Percentiles rank a stretch among this genome's conserved stretches.
These are phyloP conservation scores for Cyclotella choctawhatcheeana DNA, from an alignment of 108 stramenopile genomes.

Conservation along the genomic window DNA sequence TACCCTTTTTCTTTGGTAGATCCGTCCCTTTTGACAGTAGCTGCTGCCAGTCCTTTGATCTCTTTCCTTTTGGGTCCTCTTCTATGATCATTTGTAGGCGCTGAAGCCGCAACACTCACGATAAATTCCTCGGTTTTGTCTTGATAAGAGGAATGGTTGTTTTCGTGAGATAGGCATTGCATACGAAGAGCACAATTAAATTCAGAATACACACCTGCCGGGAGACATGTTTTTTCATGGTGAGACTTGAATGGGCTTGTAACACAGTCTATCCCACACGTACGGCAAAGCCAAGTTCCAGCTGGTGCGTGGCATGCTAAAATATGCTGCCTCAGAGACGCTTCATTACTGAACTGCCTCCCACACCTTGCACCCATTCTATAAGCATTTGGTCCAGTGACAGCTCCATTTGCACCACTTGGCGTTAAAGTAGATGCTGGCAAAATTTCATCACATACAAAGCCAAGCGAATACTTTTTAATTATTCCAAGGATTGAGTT, in stretches of 20 bases:
- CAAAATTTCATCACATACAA: constrained; percentile 80
- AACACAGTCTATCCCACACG: constrained; percentile 80
- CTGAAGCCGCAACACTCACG: constrained; percentile 37
- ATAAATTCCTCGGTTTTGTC: constrained; percentile 8
- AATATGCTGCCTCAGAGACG: constrained; percentile 80
- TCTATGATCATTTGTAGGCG: constrained; percentile 25
- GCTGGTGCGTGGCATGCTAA: constrained; percentile 81
- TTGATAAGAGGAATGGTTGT: background rate
- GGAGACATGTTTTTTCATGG: constrained; percentile 80
- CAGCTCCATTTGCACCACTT: constrained; percentile 72
- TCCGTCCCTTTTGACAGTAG: constrained; percentile 62
- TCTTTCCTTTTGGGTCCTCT: constrained; percentile 58
- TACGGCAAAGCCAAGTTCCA: constrained; percentile 88
- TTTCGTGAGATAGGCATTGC: background rate
- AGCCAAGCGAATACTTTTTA: constrained; percentile 62
- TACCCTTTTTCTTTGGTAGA: constrained; percentile 70
- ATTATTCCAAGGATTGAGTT: constrained; percentile 64
- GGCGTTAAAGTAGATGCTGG: constrained; percentile 78
- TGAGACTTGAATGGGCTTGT: constrained; percentile 82
- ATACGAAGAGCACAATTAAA: background rate
- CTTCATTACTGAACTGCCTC: constrained; percentile 80
- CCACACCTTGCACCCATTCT: constrained; percentile 76
- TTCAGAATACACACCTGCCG: constrained; percentile 7
- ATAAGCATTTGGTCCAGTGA: constrained; percentile 72
- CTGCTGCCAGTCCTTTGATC: constrained; percentile 24